Percentiles rank a stretch among this genome's conserved stretches.
Evolutionary conservation across 441 rosid species (phyloP).

Genomic region (California macrophylla): DNA sequence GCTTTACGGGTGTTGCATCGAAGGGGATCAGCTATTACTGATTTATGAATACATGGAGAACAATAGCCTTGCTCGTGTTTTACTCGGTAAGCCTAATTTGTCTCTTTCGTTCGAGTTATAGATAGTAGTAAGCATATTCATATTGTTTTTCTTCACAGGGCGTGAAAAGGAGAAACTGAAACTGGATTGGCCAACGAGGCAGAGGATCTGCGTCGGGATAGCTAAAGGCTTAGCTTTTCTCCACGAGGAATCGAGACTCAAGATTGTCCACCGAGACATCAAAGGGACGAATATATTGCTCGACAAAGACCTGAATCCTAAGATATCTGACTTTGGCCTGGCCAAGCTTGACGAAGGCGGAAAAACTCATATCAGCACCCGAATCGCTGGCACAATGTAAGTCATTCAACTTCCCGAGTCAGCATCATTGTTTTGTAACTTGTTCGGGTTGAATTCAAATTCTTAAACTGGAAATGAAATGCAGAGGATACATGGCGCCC

Average conservation of each 20-base stretch:
- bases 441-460: not conserved
- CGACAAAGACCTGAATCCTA: constrained; percentile 45
- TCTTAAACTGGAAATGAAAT: constrained; percentile 2
- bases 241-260: constrained; percentile 54
- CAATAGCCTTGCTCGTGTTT: constrained; percentile 47
- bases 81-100: constrained; percentile 41
- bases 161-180: constrained; percentile 27
- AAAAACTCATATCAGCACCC: constrained; percentile 51
- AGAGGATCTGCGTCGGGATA: constrained; percentile 40
- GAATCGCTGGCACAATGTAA: constrained; percentile 62
- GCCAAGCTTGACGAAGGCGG: constrained; percentile 53
- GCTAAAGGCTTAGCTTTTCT: constrained; percentile 58
- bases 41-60: constrained; percentile 73
- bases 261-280: constrained; percentile 63
- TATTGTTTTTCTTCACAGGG: constrained; percentile 23
- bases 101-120: not conserved
- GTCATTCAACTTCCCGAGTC: not conserved
- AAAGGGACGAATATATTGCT: constrained; percentile 52
- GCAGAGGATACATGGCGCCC: constrained; percentile 76
- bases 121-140: not conserved
- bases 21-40: constrained; percentile 50
- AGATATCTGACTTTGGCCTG: constrained; percentile 62
- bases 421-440: not conserved
- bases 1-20: constrained; percentile 60
- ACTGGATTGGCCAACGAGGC: constrained; percentile 50